These are phyloP conservation scores for Bocquillonia castaneifolia DNA, from an alignment of 441 rosid species.

Conservation along the genomic window DNA sequence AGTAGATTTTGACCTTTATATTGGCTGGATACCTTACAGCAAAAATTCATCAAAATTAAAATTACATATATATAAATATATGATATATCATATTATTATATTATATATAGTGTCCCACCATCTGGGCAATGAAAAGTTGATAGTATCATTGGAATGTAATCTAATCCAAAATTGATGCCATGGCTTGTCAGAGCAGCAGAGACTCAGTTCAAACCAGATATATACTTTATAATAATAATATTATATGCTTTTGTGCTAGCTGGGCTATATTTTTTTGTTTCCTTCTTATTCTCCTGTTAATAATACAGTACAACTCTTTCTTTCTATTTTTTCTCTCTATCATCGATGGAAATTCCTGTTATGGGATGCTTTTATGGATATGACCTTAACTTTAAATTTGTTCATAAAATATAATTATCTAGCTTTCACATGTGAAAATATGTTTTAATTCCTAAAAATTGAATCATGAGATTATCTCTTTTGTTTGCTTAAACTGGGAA, in stretches of 20 bases:
- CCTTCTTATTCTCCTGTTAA: background rate
- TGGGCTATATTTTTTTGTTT: background rate
- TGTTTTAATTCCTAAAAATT: background rate
- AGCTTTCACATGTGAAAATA: background rate
- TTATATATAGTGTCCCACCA: constrained; percentile 42
- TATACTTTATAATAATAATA: background rate
- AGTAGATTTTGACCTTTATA: constrained; percentile 31
- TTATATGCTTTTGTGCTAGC: background rate
- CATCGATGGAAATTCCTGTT: background rate
- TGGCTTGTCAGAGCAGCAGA: constrained; percentile 26
- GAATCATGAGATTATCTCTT: background rate
- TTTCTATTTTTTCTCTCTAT: background rate
- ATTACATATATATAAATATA: too few species aligned
- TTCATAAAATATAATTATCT: background rate
- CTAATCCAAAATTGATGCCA: constrained; percentile 23
- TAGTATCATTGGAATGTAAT: constrained; percentile 24
- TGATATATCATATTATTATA: too few species aligned
- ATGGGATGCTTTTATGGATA: background rate
- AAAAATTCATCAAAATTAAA: background rate
- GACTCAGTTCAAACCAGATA: constrained; percentile 13
- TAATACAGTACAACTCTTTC: background rate
- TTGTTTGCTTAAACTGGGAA: background rate
- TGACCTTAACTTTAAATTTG: background rate
- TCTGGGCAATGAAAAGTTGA: constrained; percentile 30
- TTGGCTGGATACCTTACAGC: constrained; percentile 18